Evolutionary conservation across 208 protist species (phyloP), one percentile per base, ranked within the genome.

Genomic region (Wallacemonas sp.): DNA sequence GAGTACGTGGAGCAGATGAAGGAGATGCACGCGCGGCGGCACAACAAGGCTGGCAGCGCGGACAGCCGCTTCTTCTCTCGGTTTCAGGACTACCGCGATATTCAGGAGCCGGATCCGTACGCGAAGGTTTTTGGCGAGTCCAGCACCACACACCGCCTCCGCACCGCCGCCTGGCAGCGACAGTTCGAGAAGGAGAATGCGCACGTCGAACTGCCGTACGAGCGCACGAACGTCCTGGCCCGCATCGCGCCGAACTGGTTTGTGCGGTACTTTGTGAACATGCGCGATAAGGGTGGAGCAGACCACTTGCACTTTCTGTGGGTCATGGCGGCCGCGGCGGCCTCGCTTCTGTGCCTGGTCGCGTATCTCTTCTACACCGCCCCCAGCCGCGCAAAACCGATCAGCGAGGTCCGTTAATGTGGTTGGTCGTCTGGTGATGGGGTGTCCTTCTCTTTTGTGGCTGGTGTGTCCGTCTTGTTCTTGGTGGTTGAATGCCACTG

Each of bases 141-240:
- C 28, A 66, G 64, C 26, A 61, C 62, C 20, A 91, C 87, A 32
- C 67, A 77, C 61, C 64, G 70, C 11, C 76, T 84, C 50, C 90
- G 90, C 28, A 84, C 84, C 59, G 77, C 80, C 36, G 87, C 82
- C 64, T 95, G 90, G 90, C 90, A 93, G 76, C 67, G 82, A 20
- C 90, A 95, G 79, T 95, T 95, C 55, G 90, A 95, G 64, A 77
- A 84, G 70, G 86, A 95, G 57, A 95, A 95, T 66, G 79, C 77
- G 26, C 52, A 85, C 45, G 79, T 91, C 7, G 82, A 87, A 69
- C 76, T 95, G 44, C 87, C 90, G 5, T 95, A 95, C 55, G 90
- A 95, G 46, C 84, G 87, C 22, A 91, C 81, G 2, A 93, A 87
- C 57, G 65, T 81, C 3, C n/a, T 95, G n/a, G 74, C 78, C 33